Conservation (phyloP, 441 rosid species). For the Erodium chrysanthum region DNA sequence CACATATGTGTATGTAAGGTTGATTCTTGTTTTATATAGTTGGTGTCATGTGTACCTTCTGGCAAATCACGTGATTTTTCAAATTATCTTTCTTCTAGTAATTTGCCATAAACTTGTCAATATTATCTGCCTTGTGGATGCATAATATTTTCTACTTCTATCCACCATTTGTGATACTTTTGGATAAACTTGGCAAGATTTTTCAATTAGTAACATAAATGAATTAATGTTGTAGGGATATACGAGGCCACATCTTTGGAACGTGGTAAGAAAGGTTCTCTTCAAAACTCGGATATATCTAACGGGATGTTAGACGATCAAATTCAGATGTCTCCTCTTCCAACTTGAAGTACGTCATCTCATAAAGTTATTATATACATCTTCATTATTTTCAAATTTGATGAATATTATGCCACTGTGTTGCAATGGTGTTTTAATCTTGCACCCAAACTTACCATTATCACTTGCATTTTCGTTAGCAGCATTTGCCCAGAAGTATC, state of each 20-base stretch:
- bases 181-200: too few relatives aligned
- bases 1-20: background rate
- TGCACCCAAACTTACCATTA: too few relatives aligned
- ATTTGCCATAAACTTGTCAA: background rate
- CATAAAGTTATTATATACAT: background rate
- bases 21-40: background rate
- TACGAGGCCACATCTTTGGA: constrained; percentile 72
- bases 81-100: background rate
- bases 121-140: background rate
- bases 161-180: background rate
- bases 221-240: constrained; percentile 40
- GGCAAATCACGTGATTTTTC: background rate
- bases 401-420: background rate
- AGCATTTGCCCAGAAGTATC: background rate
- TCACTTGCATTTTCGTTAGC: too few relatives aligned
- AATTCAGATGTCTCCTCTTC: constrained; percentile 41
- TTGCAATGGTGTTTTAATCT: background rate
- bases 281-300: constrained; percentile 34
- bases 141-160: background rate
- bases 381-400: background rate
- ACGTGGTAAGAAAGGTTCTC: constrained; percentile 44
- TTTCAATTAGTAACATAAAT: background rate
- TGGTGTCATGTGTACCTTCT: background rate
- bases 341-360: constrained; percentile 31
- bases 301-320: constrained; percentile 45